These are phyloP conservation scores for Rhytidiadelphus loreus DNA, from an alignment of 225 moss, liverwort and hornwort genomes.

Conservation along the genomic window DNA sequence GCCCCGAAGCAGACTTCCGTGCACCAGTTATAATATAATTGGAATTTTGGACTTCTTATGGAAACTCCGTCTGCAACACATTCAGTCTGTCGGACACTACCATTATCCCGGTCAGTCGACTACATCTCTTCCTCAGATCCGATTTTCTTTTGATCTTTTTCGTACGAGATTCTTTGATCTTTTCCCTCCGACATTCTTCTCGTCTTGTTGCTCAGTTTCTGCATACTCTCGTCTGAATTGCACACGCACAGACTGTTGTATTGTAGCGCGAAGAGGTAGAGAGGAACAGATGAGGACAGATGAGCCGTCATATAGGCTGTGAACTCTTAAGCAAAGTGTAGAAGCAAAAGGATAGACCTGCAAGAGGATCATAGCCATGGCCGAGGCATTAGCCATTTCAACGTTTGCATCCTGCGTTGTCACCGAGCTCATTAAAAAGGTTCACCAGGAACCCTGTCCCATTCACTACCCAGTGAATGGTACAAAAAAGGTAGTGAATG, in stretches of 20 bases:
- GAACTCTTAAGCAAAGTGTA: not conserved
- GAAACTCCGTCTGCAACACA: not conserved
- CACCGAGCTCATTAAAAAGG: not conserved
- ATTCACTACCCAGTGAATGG: too few relatives aligned
- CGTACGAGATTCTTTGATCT: not conserved
- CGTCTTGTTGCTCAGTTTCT: not conserved
- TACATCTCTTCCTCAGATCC: not conserved
- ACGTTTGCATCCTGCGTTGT: not conserved
- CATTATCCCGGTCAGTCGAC: not conserved
- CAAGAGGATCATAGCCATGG: not conserved
- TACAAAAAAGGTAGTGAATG: too few relatives aligned
- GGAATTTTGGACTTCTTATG: not conserved
- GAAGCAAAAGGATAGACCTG: not conserved
- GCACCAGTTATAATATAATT: not conserved
- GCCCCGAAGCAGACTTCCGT: not conserved
- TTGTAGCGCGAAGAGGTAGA: not conserved
- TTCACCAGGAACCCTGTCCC: too few relatives aligned
- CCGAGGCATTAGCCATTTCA: not conserved
- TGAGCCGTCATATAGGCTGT: not conserved
- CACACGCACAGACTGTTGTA: not conserved
- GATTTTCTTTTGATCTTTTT: too few relatives aligned
- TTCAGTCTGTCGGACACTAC: not conserved
- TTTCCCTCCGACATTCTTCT: not conserved
- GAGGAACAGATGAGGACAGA: not conserved
- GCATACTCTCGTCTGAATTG: not conserved